Conservation (phyloP, 768 basidiomycete genomes). For the Pisolithus sp. region DNA sequence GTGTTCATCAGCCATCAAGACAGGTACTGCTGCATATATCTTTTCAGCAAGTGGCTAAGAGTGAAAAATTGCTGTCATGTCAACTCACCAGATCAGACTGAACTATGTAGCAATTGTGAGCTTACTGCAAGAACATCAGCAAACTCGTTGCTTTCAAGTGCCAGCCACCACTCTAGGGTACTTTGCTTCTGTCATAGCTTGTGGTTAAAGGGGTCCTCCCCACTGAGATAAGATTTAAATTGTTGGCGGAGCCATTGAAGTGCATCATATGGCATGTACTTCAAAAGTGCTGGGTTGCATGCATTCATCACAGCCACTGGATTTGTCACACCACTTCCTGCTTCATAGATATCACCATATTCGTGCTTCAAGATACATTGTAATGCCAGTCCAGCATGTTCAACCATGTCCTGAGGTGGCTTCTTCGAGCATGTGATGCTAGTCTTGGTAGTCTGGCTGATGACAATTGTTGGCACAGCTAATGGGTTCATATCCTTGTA, state of each 20-base stretch:
- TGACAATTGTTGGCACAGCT: too few species aligned
- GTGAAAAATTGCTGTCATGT: neutral
- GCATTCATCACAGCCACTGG: neutral
- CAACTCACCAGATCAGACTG: too few species aligned
- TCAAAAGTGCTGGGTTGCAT: neutral
- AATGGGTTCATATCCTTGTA: too few species aligned
- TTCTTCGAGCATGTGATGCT: neutral
- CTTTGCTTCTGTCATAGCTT: neutral
- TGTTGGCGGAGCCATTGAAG: neutral
- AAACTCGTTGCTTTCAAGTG: neutral
- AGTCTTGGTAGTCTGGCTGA: neutral
- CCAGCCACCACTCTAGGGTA: conserved; percentile 1
- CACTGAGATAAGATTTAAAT: conserved; percentile 3
- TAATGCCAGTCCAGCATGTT: neutral
- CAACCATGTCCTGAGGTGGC: neutral
- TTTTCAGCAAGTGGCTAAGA: neutral
- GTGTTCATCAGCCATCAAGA: conserved; percentile 5
- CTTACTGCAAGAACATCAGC: conserved; percentile 2
- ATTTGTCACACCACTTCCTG: neutral
- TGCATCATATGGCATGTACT: neutral
- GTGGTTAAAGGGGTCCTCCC: conserved; percentile 1
- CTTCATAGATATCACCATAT: conserved; percentile 2
- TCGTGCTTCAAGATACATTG: neutral
- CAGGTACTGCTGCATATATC: conserved; percentile 1
- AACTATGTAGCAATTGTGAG: neutral